Conservation (phyloP, 768 basidiomycete species). For the Rhodotorula graminis region DNA sequence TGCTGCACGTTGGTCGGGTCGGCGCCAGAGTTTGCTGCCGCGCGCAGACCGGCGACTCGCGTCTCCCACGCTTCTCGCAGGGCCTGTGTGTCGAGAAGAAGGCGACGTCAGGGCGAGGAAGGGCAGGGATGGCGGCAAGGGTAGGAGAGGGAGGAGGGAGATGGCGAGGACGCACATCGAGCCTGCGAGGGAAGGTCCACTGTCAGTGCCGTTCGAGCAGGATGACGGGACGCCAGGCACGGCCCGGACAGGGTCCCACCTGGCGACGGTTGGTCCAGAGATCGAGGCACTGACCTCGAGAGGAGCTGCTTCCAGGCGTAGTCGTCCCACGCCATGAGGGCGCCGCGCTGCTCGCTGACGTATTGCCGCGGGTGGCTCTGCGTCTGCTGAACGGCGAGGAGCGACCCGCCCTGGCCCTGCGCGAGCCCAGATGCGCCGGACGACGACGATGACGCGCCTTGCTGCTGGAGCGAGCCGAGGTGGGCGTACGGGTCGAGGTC, state of each 20-base stretch:
- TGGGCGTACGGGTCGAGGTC: constrained; percentile 33
- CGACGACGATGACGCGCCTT: neutral
- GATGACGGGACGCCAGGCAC: too few relatives aligned
- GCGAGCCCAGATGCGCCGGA: too few relatives aligned
- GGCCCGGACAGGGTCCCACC: too few relatives aligned
- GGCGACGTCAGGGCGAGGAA: neutral
- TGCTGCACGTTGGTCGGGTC: constrained; percentile 17
- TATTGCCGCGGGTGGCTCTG: constrained; percentile 27
- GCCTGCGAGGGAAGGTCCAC: neutral
- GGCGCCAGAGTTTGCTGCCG: constrained; percentile 17
- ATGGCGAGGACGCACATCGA: neutral
- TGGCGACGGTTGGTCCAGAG: too few relatives aligned
- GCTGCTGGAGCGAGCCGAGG: neutral
- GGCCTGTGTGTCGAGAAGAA: neutral
- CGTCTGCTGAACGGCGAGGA: constrained; percentile 17
- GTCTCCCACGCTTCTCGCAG: constrained; percentile 30
- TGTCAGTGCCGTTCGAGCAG: too few relatives aligned
- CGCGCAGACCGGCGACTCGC: constrained; percentile 9
- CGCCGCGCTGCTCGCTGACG: constrained; percentile 16
- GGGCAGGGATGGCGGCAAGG: neutral
- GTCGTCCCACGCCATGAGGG: constrained; percentile 28
- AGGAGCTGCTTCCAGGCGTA: constrained; percentile 30
- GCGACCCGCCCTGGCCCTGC: neutral
- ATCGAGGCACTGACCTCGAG: neutral
- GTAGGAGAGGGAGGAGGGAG: neutral